Evolutionary conservation across 78 protist species (phyloP), one percentile per base, ranked within the genome.

Genomic region (Cavenderia fasciculata): DNA sequence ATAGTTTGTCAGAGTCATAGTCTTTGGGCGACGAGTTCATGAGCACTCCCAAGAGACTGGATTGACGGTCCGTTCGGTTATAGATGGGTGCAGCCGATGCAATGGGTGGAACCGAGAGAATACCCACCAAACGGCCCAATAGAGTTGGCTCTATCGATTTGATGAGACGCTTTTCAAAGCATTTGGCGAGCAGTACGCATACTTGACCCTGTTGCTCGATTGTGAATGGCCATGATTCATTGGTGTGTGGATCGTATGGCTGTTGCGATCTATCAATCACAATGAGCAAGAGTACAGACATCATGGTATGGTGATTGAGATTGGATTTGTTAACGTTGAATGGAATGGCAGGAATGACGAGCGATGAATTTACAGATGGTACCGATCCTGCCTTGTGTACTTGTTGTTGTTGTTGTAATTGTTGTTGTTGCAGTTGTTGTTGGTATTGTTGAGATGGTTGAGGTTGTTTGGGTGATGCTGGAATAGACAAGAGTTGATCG

Each of bases 161-260:
- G 49, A 82, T 56, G 27, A 68, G 29, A 36, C 62, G 47, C 43
- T 54, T 49, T 27, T 34, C 23, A 56, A 25, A 69, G 18, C 63
- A 54, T 40, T 52, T 40, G n/a, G 77, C 90, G 0, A 82, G 10
- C 23, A 56, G 57, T 34, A 65, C 56, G 11, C 54, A 52, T 16
- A 82, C 21, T 44, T 82, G 90, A 44, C 90, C 90, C 25, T 82
- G 90, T 56, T 69, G 71, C 44, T 82, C 79, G 4, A 82, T 59
- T 25, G 65, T 16, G 34, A 82, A 82, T 65, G 90, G 61, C 90
- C 90, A 82, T n/a, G 41, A 29, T 19, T 43, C 40, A 56, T 82
- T 68, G 7, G 41, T 57, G 29, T 68, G 65, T 8, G 57, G 16
- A 25, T 82, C 59, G 19, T 23, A 56, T 34, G 90, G 78, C 11